These are phyloP conservation scores for Vaccinium vitisidaea DNA, from an alignment of 148 eudicot genomes.

Conservation along the genomic window DNA sequence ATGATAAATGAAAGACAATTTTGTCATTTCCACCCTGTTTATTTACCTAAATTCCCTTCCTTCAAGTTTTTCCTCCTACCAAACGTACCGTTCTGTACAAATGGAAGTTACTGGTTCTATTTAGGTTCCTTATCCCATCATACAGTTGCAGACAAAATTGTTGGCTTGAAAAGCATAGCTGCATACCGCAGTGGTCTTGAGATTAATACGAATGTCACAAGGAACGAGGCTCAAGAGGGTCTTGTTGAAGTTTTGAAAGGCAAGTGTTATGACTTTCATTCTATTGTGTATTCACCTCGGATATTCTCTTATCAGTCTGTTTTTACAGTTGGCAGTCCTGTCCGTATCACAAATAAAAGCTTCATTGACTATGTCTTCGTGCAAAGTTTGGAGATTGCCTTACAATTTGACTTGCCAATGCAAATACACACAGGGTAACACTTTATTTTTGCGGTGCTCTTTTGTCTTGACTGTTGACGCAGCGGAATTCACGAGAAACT, in stretches of 20 bases:
- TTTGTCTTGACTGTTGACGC: slow-evolving; percentile 9
- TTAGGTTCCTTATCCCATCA: slow-evolving; percentile 46
- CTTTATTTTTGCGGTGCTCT: neutral
- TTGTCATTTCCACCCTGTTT: neutral
- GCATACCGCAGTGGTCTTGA: slow-evolving; percentile 97
- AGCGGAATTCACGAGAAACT: no score
- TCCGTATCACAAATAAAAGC: slow-evolving; percentile 69
- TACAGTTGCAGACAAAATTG: slow-evolving; percentile 61
- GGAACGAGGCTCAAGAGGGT: slow-evolving; percentile 69
- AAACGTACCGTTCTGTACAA: neutral
- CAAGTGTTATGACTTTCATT: slow-evolving; percentile 30
- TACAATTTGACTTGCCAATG: slow-evolving; percentile 64
- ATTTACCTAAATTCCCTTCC: slow-evolving; percentile 2
- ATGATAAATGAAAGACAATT: neutral
- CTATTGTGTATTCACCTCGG: neutral
- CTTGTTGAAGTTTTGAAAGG: slow-evolving; percentile 70
- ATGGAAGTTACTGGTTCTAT: neutral
- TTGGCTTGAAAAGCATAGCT: slow-evolving; percentile 91
- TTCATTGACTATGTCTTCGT: slow-evolving; percentile 74
- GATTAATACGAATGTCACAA: slow-evolving; percentile 72
- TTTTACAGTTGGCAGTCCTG: slow-evolving; percentile 65
- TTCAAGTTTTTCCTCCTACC: neutral
- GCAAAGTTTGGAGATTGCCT: slow-evolving; percentile 79
- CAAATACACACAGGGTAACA: slow-evolving; percentile 97
- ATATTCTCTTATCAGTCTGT: slow-evolving; percentile 18